Evolutionary conservation across 345 rosid species (phyloP), one percentile per base, ranked within the genome.

Genomic region (Hibiscus trionum): DNA sequence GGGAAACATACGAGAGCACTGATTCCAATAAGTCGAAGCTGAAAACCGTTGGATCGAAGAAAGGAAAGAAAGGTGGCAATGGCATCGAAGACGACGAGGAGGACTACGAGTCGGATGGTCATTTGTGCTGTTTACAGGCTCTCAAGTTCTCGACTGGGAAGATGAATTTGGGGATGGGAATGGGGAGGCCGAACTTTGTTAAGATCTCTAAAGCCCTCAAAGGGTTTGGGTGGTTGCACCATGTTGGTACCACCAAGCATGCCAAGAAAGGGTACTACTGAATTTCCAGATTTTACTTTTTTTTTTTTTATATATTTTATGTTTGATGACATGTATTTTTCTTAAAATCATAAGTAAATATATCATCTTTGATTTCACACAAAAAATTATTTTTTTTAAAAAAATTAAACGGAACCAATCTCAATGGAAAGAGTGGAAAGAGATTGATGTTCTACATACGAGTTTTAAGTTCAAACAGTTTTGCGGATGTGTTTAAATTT

Each of bases 111-210:
- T 68, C 66, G n/a, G 79, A 77, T n/a, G 91, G 80, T 55, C 86
- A 85, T 47, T 49, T 87, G 60, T 95, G 99, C 37, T 91, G 99
- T 77, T 84, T 91, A 77, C 97, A 95, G 59, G 97, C 97, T 7
- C 77, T 95, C 60, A 91, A 92, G 75, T 85, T 95, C 78, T 91
- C 99, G 0, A 82, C 97, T 4, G 90, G 96, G 71, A 95, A 91
- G 86, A 90, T 90, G 98, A 87, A 85, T 82, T 35, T 94, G 77
- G 97, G 97, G 60, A 88, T 88, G 88, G 97, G 97, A 60, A 88
- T 88, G 88, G 84, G 96, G 14, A 92, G 82, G 81, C 93, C 97
- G 61, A 91, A 84, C 75, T 85, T 94, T 60, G 71, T 83, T 4
- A 90, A 83, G 82, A 78, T 90, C 70, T 80, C 97, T 1, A 89